Evolutionary conservation across 371 early-diverging fungal species (phyloP), one percentile per base, ranked within the genome.

Genomic region (Thermomucor indicae-seudaticae): DNA sequence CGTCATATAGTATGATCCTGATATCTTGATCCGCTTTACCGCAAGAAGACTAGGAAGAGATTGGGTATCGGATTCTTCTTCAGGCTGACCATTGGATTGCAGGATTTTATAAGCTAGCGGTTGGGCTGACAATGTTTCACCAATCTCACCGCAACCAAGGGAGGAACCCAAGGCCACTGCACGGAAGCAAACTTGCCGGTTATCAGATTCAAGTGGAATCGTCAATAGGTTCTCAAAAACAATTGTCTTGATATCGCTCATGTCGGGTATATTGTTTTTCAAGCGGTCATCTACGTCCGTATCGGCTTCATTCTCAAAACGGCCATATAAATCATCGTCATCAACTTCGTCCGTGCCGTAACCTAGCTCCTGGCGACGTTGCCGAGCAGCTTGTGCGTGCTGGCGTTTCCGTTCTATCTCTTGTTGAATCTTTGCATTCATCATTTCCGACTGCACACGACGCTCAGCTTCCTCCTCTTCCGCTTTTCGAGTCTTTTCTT

Each of bases 341-440:
- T 65, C 64, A 0, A 43, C 62, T 20, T 64, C 67, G 6, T 43
- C 58, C 37, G 58, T 55, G 6, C 57, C 38, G 39, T 68, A 75
- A 0, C 72, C 75, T 10, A 66, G 40, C 20, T 62, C 58, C 24
- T 68, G 64, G 16, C 66, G 60, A 19, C 53, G 49, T 30, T 66
- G 54, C 32, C 60, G 55, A 6, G 60, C 64, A 1, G 49, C 64
- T 38, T 66, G 58, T 16, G 75, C 75, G 31, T 75, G 71, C 14
- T 66, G 64, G 19, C 60, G 45, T 55, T 75, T 75, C 2, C 75
- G 48, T 32, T 71, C 61, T n/a, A 68, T 58, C 29, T 81, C 84
- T 48, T 80, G 74, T 17, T 77, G 70, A 24, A 84, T 81, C 40
- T 76, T 75, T 27, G 63, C 65, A 47, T 76, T 72, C 56, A 76